Base-by-base conservation (phyloP, 441 rosid species). In the Kokia cookei region DNA sequence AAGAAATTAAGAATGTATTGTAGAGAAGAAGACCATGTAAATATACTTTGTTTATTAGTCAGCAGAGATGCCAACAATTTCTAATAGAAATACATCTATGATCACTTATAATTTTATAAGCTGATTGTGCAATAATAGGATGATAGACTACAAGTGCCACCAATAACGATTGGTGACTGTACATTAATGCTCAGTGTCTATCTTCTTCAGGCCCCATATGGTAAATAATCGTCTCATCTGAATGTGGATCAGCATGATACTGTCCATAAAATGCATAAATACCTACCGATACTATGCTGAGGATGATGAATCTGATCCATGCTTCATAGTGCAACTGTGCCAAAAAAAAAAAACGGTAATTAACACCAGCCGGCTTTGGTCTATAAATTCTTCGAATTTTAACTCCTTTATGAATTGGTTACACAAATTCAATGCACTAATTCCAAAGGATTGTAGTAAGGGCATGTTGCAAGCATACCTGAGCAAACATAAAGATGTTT, bases 401-500 rank as follows among this genome's bases (percentile, higher is more conserved):
- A 53, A 53, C 10, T 19, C 69, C 15, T 24, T 63, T 10, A 19
- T 42, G 9, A n/a, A 12, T 77, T 70, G 42, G 11, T 63, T 57
- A 50, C 13, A 62, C 26, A 35, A 62, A 37, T 62, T 37, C 62
- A 22, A 37, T n/a, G 40, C 11, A 10, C 14, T 26, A 17, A 8
- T 58, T 65, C 60, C 1, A n/a, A 7, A 11, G 14, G 48, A 61
- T 11, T 43, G 53, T 11, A 29, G 22, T 2, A 2, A 14, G 5
- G 58, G n/a, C 12, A 48, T 51, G 75, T 58, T n/a, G 35, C 24
- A 62, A 74, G 63, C 72, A 74, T 75, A 96, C 98, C 97, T 96
- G 98, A 82, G 98, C 97, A 84, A 92, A 92, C 78, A 96, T 86
- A 86, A 93, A 96, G 73, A 96, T 88, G 82, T 96, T 96, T 83